Evolutionary conservation across 441 rosid genomes (phyloP).

Genomic region (Eutrema salsugineum): DNA sequence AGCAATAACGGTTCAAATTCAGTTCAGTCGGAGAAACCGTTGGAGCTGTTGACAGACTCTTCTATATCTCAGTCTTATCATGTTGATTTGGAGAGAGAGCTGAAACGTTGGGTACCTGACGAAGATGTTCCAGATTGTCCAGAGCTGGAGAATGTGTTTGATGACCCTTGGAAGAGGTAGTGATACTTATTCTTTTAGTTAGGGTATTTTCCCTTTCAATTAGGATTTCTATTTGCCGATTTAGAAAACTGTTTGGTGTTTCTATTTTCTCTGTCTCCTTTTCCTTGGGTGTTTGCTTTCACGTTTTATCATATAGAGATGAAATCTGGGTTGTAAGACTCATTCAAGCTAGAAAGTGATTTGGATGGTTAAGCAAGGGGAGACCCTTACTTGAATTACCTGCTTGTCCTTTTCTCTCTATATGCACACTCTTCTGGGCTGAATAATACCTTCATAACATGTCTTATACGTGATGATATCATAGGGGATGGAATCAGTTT

Average conservation of each 20-base stretch:
- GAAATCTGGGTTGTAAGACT: neutral
- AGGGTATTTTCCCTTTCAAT: neutral
- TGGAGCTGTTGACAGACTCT: conserved; percentile 79
- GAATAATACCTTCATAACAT: neutral
- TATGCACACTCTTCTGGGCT: neutral
- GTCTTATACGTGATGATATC: neutral
- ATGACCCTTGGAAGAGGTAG: conserved; percentile 72
- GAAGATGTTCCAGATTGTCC: conserved; percentile 67
- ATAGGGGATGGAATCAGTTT: conserved; percentile 91
- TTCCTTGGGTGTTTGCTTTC: neutral
- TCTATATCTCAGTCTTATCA: conserved; percentile 64
- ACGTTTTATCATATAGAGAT: neutral
- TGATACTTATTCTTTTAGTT: conserved; percentile 16
- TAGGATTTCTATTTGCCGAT: neutral
- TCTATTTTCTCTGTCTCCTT: conserved; percentile 4
- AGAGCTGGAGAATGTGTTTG: conserved; percentile 78
- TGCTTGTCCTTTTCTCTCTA: neutral
- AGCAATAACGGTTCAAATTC: conserved; percentile 56
- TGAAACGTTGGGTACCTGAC: conserved; percentile 90
- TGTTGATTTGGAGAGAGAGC: conserved; percentile 72
- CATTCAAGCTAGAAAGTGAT: neutral
- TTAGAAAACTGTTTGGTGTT: neutral
- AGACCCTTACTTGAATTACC: neutral
- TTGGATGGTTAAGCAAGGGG: neutral
- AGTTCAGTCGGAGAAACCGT: conserved; percentile 47